Conservation (phyloP, 1,284 basidiomycete genomes). For the Laetiporus sulphureus region DNA sequence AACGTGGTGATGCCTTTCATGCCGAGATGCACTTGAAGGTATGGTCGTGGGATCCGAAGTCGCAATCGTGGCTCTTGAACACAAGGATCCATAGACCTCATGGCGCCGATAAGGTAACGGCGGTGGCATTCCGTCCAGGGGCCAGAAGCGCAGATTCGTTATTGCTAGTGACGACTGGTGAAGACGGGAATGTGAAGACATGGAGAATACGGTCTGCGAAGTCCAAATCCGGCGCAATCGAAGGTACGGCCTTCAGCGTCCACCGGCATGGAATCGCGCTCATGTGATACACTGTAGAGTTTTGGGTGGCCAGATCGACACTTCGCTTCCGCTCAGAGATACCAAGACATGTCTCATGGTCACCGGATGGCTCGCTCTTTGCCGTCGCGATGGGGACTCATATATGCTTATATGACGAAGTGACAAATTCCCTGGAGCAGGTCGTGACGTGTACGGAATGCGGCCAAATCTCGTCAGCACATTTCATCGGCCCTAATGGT, state of each 20-base stretch:
- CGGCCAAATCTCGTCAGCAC: slow-evolving; percentile 34
- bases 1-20: slow-evolving; percentile 56
- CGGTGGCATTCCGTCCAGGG: slow-evolving; percentile 61
- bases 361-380: slow-evolving; percentile 82
- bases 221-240: slow-evolving; percentile 35
- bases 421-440: slow-evolving; percentile 58
- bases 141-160: slow-evolving; percentile 23
- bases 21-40: slow-evolving; percentile 82
- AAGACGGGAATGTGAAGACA: slow-evolving; percentile 63
- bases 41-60: slow-evolving; percentile 77
- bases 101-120: slow-evolving; percentile 56
- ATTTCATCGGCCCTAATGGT: slow-evolving; percentile 62
- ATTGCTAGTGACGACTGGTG: slow-evolving; percentile 57
- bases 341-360: slow-evolving; percentile 70
- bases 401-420: slow-evolving; percentile 76
- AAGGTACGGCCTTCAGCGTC: slow-evolving; percentile 35
- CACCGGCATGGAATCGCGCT: neutral
- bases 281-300: slow-evolving; percentile 38
- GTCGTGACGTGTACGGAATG: slow-evolving; percentile 58
- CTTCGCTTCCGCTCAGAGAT: slow-evolving; percentile 63
- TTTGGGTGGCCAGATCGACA: slow-evolving; percentile 72
- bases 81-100: slow-evolving; percentile 92
- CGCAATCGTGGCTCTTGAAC: slow-evolving; percentile 66
- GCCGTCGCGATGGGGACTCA: slow-evolving; percentile 67
- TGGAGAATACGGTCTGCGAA: slow-evolving; percentile 54